Evolutionary conservation across 306 rosid species (phyloP), one percentile per base, ranked within the genome.

Genomic region (Glycyrrhiza uralensis): DNA sequence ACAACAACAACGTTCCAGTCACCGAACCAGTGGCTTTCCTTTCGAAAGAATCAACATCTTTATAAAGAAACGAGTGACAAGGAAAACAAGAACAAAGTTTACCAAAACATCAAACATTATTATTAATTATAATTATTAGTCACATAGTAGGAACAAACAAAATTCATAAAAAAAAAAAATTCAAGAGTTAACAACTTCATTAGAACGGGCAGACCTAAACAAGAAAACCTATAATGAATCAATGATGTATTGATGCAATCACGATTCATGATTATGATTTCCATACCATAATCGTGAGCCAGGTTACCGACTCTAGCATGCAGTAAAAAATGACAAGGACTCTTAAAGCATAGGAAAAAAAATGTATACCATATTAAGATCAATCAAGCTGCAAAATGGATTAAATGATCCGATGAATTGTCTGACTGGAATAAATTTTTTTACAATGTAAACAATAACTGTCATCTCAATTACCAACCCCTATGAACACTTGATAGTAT

Each of bases 371-470:
- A 65, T 14, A n/a, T n/a, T n/a, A 36, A 19, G 50, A 66, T 60
- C 47, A 66, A 55, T 30, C 2, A 42, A 22, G 49, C 49, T 70
- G 26, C 47, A 23, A 61, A 67, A 50, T 68, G 65, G 36, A 80
- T 75, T 24, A 50, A 24, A 69, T 52, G 72, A 52, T 75, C 44
- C n/a, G 29, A 66, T 67, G 49, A 50, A 35, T 71, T 23, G 41
- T 70, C 70, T 60, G 57, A 45, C 5, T 13, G n/a, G n/a, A n/a
- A n/a, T n/a, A n/a, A n/a, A n/a, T n/a, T n/a, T n/a, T n/a, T n/a
- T 71, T 85, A 78, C 88, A 81, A 12, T 29, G 46, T 55, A 58
- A 57, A 64, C 64, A 23, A 74, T 69, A 50, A 56, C 10, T 14
- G 17, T 6, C 79, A 42, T 57, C 64, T 79, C 72, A 55, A 61